phyloP scores from a whole-genome alignment of 2,329 filamentous ascomycete species.

The Monilinia fructicola region DNA sequence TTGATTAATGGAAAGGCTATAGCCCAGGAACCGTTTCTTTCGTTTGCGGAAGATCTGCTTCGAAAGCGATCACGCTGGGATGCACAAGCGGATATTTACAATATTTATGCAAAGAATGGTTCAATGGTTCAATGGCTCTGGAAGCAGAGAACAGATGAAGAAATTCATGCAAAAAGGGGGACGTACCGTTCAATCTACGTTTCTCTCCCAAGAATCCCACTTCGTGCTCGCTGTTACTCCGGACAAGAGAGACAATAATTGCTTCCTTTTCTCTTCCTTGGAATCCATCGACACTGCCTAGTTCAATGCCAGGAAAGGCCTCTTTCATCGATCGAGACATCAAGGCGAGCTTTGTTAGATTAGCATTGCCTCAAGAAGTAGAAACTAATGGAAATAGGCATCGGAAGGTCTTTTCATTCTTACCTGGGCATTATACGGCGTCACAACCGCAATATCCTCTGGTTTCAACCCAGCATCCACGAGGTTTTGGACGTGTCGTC shows the following conservation, averaged over 20 bases:
- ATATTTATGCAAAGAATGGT: constrained; percentile 19
- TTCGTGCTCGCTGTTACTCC: constrained; percentile 82
- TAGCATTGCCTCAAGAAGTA: neutral
- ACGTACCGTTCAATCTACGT: constrained; percentile 82
- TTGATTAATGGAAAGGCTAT: constrained; percentile 10
- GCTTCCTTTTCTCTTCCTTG: constrained; percentile 97
- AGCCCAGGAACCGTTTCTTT: constrained; percentile 13
- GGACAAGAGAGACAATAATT: constrained; percentile 87
- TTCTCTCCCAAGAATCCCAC: constrained; percentile 94
- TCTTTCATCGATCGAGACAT: constrained; percentile 77
- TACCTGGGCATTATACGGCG: constrained; percentile 93
- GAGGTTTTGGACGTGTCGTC: constrained; percentile 71
- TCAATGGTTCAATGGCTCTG: neutral
- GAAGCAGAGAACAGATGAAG: constrained; percentile 2
- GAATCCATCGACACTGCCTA: constrained; percentile 97
- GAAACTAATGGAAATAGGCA: neutral
- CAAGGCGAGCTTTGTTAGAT: constrained; percentile 61
- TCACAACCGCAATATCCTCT: constrained; percentile 88
- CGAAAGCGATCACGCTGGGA: neutral
- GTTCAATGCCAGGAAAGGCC: constrained; percentile 77
- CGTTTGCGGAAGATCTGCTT: constrained; percentile 11
- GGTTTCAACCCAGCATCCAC: constrained; percentile 76
- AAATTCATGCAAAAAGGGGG: constrained; percentile 11
- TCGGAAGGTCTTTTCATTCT: constrained; percentile 30
- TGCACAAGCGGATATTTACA: neutral